Evolutionary conservation across 345 rosid species (phyloP).

Genomic region (Conringia planisiliqua): DNA sequence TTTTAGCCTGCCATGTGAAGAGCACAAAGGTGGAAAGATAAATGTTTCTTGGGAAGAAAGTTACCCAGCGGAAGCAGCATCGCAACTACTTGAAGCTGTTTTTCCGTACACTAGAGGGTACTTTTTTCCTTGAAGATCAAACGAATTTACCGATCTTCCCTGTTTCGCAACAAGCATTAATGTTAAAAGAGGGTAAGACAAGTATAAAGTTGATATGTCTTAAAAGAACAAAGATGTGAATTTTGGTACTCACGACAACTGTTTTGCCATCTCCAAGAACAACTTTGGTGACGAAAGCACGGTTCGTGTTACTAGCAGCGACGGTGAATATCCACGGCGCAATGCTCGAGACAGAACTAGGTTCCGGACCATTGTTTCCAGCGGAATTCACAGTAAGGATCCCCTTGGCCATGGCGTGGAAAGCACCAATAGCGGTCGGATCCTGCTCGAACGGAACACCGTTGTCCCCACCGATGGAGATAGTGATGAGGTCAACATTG

Average conservation of each 20-base stretch:
- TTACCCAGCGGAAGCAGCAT: constrained; percentile 21
- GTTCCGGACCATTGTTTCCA: constrained; percentile 36
- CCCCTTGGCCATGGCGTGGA: constrained; percentile 55
- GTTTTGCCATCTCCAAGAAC: constrained; percentile 44
- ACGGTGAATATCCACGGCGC: constrained; percentile 53
- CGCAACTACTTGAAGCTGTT: constrained; percentile 12
- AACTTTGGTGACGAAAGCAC: constrained; percentile 35
- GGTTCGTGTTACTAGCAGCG: constrained; percentile 51
- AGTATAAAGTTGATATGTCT: not conserved
- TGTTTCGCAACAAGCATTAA: constrained; percentile 7
- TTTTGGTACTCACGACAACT: constrained; percentile 37
- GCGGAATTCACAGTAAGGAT: constrained; percentile 47
- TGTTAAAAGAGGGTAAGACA: not conserved
- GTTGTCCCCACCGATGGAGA: constrained; percentile 21
- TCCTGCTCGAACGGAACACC: not conserved
- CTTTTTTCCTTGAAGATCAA: constrained; percentile 29
- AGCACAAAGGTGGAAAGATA: not conserved
- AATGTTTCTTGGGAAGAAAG: not conserved
- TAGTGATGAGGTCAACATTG: constrained; percentile 36
- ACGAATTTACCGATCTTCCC: constrained; percentile 44
- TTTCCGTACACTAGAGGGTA: constrained; percentile 35
- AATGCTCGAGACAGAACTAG: not conserved
- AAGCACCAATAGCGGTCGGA: constrained; percentile 41
- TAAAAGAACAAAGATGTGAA: not conserved
- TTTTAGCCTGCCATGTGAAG: not conserved